Conservation (phyloP, 2,329 filamentous ascomycete genomes). For the Xylariaceae sp. region DNA sequence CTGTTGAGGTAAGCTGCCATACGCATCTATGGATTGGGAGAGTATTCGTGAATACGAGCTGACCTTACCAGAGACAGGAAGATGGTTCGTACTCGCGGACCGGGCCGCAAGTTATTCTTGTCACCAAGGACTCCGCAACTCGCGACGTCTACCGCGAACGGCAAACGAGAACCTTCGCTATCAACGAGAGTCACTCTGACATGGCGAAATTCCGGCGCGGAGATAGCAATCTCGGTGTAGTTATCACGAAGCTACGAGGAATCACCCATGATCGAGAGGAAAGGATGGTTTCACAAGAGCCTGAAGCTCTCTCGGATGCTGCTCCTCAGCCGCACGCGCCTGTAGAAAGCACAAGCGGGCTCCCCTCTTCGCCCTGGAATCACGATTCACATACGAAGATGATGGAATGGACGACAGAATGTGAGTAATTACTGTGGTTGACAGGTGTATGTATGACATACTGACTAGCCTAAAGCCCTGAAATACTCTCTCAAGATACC, state of each 20-base stretch:
- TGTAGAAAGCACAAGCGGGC: no score
- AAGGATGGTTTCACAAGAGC: no score
- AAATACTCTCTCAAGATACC: no score
- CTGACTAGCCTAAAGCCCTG: no score
- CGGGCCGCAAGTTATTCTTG: constrained; percentile 14
- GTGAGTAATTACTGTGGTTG: no score
- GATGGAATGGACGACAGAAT: no score
- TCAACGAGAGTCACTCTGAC: constrained; percentile 18
- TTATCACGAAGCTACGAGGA: constrained; percentile 1
- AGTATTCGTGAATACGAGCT: no score
- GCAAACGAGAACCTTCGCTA: constrained; percentile 9
- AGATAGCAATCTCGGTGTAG: constrained; percentile 6
- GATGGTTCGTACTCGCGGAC: constrained; percentile 8
- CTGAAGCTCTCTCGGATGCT: no score
- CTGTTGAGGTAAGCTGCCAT: constrained; percentile 9
- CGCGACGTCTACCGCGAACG: constrained; percentile 4
- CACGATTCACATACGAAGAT: no score
- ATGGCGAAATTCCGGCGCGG: constrained; percentile 18
- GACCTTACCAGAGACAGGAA: constrained; percentile 2
- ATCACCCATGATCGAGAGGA: not conserved
- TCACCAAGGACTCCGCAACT: constrained; percentile 18
- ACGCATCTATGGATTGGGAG: not conserved
- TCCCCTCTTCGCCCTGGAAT: no score
- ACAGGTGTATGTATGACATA: no score
- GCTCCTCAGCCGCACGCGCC: no score